Evolutionary conservation across 1,284 basidiomycete genomes (phyloP).

Genomic region (Pseudozyma hubeiensis): DNA sequence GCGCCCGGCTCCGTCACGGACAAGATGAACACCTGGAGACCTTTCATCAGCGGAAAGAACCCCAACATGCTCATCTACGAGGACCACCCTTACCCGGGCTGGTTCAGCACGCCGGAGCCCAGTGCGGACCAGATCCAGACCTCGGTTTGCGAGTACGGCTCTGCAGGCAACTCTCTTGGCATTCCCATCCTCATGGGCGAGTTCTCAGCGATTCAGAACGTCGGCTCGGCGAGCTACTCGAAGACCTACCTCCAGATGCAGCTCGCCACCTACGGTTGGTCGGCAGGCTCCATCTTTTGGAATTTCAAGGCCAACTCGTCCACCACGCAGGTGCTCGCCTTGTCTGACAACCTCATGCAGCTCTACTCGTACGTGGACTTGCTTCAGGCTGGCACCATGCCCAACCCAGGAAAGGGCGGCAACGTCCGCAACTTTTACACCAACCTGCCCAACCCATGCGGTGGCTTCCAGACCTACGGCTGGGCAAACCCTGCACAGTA

Average conservation of each 20-base stretch:
- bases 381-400: constrained; percentile 33
- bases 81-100: constrained; percentile 65
- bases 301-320: constrained; percentile 58
- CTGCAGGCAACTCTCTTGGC: constrained; percentile 29
- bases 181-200: constrained; percentile 61
- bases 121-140: constrained; percentile 36
- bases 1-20: constrained; percentile 22
- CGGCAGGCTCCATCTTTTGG: constrained; percentile 65
- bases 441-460: constrained; percentile 34
- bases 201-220: constrained; percentile 54
- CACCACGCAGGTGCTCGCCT: constrained; percentile 32
- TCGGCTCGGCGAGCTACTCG: constrained; percentile 30
- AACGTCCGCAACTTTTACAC: constrained; percentile 36
- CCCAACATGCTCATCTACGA: constrained; percentile 62
- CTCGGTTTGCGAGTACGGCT: constrained; percentile 54
- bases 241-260: constrained; percentile 53
- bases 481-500: constrained; percentile 31
- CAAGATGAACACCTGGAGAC: constrained; percentile 50
- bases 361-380: constrained; percentile 56
- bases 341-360: constrained; percentile 26
- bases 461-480: constrained; percentile 34
- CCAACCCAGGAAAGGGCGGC: constrained; percentile 40
- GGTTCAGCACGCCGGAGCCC: constrained; percentile 50
- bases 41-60: constrained; percentile 57
- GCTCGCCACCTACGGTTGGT: constrained; percentile 63